Evolutionary conservation across 1,284 basidiomycete genomes (phyloP).

Genomic region (Papiliotrema flavescens): DNA sequence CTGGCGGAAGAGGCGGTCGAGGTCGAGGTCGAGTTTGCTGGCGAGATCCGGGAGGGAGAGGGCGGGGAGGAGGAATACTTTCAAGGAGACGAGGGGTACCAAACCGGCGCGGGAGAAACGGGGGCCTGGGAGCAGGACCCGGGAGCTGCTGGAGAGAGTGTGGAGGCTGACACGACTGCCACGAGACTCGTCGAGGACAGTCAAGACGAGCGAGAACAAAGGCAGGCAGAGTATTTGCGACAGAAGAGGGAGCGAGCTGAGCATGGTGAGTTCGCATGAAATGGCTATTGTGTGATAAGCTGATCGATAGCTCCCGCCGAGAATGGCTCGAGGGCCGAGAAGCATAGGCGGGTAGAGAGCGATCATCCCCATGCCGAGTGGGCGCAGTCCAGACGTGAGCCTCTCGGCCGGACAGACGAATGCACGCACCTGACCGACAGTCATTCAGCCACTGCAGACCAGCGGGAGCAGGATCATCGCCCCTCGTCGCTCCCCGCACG

Average conservation of each 20-base stretch:
- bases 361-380: constrained; percentile 9
- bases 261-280: not conserved
- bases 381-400: constrained; percentile 5
- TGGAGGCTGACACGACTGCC: not conserved
- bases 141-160: not conserved
- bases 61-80: constrained; percentile 3
- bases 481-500: not conserved
- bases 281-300: not conserved
- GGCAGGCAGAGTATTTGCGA: not conserved
- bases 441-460: not conserved
- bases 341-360: not conserved
- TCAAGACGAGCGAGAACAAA: not conserved
- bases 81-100: constrained; percentile 8
- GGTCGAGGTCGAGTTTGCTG: not conserved
- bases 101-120: constrained; percentile 4
- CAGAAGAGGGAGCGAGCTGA: not conserved
- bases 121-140: not conserved
- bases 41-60: not conserved
- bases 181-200: not conserved
- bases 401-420: too few relatives aligned
- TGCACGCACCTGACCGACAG: not conserved
- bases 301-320: constrained; percentile 2
- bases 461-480: not conserved
- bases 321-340: not conserved
- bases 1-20: not conserved